Conservation (phyloP, 73 alveolate genomes). For the Blepharisma japonicum region DNA sequence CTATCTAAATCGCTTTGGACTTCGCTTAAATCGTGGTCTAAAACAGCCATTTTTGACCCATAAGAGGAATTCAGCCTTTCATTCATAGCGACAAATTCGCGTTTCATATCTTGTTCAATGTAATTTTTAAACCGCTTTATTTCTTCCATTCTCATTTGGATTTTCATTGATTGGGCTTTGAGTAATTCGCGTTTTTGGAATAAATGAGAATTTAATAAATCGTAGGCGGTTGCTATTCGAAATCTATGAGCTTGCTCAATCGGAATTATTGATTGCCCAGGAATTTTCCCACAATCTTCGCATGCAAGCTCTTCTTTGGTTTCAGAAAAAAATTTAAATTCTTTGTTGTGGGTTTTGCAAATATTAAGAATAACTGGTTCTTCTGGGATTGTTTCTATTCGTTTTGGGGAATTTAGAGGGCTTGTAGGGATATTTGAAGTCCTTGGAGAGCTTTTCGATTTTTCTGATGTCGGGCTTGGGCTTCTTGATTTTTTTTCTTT, state of each 20-base stretch:
- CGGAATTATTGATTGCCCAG: neutral
- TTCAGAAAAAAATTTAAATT: constrained; percentile 20
- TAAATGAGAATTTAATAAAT: neutral
- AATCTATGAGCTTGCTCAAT: constrained; percentile 15
- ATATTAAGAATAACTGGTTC: neutral
- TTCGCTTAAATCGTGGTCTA: constrained; percentile 16
- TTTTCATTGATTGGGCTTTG: neutral
- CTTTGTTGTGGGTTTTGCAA: constrained; percentile 8
- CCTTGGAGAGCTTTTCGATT: neutral
- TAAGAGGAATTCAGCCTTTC: constrained; percentile 25
- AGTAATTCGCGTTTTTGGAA: constrained; percentile 3
- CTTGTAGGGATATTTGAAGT: constrained; percentile 12
- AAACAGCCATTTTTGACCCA: constrained; percentile 27
- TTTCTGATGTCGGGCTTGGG: neutral
- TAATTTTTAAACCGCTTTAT: neutral
- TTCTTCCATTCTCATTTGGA: neutral
- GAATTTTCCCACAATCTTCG: constrained; percentile 25
- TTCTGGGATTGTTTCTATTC: neutral
- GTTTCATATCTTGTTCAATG: constrained; percentile 25
- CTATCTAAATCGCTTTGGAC: constrained; percentile 28
- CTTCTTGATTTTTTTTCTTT: neutral
- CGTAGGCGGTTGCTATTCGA: neutral
- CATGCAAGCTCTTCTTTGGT: constrained; percentile 17
- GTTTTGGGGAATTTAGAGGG: neutral
- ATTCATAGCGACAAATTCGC: constrained; percentile 26